Evolutionary conservation across 2,329 filamentous ascomycete genomes (phyloP).

Genomic region (Aureobasidium zeae): DNA sequence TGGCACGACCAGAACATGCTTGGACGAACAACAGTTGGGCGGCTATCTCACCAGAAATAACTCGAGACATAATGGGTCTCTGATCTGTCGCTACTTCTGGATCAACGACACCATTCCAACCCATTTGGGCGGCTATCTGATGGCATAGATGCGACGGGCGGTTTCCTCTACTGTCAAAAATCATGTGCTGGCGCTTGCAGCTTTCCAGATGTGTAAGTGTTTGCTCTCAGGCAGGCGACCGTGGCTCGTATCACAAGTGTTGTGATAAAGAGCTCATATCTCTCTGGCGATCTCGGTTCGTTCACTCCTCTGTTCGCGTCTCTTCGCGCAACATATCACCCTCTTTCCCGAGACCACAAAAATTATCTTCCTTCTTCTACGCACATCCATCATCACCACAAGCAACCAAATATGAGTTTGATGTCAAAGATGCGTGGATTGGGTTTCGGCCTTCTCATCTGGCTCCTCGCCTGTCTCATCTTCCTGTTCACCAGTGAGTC

Average conservation of each 20-base stretch:
- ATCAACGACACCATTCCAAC: too few relatives aligned
- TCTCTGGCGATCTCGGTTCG: background rate
- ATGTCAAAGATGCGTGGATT: conserved; percentile 11
- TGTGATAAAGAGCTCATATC: background rate
- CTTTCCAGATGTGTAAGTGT: too few relatives aligned
- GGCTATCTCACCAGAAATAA: too few relatives aligned
- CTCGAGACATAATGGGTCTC: too few relatives aligned
- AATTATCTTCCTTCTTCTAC: background rate
- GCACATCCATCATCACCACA: too few relatives aligned
- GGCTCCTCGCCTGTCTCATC: conserved; percentile 16
- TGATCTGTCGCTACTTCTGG: too few relatives aligned
- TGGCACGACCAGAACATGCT: too few relatives aligned
- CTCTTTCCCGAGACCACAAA: background rate
- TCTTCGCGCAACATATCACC: background rate
- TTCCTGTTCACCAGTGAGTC: conserved; percentile 18
- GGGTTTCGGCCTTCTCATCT: conserved; percentile 14
- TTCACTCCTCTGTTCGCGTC: background rate
- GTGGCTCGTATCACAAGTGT: background rate
- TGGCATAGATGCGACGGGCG: too few relatives aligned
- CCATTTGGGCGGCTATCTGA: too few relatives aligned
- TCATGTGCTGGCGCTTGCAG: too few relatives aligned
- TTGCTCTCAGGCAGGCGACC: background rate
- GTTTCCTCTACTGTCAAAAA: too few relatives aligned
- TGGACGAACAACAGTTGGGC: too few relatives aligned
- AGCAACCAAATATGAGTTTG: conserved; percentile 5